Evolutionary conservation across 108 stramenopile species (phyloP).

Genomic region (Pseudonitzschia multiseries): DNA sequence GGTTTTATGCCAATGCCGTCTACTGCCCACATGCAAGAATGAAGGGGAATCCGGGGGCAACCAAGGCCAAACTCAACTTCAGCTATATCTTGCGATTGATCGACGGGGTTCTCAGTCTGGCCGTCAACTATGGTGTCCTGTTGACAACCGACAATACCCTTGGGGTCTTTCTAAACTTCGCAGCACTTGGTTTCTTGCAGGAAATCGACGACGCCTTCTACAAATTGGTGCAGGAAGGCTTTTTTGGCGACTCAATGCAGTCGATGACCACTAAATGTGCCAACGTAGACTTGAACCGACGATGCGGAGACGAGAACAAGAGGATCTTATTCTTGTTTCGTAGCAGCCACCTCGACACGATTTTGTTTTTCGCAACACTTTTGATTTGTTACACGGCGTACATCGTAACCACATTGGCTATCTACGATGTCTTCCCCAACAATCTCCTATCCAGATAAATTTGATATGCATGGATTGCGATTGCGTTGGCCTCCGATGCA

Average conservation of each 20-base stretch:
- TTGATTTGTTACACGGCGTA: background rate
- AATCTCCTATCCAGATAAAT: no score
- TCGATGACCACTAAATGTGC: background rate
- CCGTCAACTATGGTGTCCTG: constrained; percentile 45
- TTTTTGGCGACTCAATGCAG: constrained; percentile 17
- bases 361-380: background rate
- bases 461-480: no score
- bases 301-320: background rate
- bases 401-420: no score
- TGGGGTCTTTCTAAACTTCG: constrained; percentile 61
- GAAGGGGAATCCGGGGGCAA: background rate
- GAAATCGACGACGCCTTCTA: constrained; percentile 60
- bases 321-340: background rate
- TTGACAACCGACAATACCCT: constrained; percentile 49
- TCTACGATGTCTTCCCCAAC: no score
- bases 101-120: constrained; percentile 15
- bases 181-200: constrained; percentile 62
- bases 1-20: background rate
- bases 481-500: no score
- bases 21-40: background rate
- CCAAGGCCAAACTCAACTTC: constrained; percentile 2
- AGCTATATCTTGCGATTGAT: background rate
- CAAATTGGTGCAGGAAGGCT: constrained; percentile 43
- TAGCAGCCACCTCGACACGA: constrained; percentile 7
- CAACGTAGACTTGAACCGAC: background rate